These are phyloP conservation scores for Trichoderma polysporum DNA, from an alignment of 2,329 filamentous ascomycete species.

Conservation along the genomic window DNA sequence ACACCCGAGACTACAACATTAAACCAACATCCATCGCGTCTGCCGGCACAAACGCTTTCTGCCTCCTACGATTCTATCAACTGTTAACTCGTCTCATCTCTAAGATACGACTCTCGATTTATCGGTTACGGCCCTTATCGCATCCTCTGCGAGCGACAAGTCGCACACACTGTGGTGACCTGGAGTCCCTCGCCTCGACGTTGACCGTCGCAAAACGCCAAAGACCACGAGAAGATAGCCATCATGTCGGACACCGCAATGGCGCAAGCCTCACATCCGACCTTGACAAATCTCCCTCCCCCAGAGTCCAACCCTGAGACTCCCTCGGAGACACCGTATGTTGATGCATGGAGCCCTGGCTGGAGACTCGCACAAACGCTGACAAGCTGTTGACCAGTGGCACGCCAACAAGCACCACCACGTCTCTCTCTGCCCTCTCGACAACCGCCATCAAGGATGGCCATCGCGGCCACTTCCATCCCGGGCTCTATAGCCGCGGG, in stretches of 20 bases:
- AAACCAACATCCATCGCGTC: neutral
- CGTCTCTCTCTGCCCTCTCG: constrained; percentile 85
- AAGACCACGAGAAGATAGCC: neutral
- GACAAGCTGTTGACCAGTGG: constrained; percentile 56
- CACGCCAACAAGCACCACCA: constrained; percentile 89
- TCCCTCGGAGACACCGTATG: constrained; percentile 86
- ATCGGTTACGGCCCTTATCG: neutral
- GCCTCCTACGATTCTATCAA: neutral
- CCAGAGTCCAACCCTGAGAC: constrained; percentile 80
- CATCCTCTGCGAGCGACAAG: neutral
- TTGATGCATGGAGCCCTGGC: constrained; percentile 25
- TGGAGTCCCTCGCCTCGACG: neutral
- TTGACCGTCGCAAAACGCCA: neutral
- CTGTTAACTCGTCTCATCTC: neutral
- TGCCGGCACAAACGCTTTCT: neutral
- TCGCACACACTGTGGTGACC: neutral
- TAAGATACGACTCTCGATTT: neutral
- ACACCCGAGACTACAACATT: neutral
- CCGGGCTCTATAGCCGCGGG: constrained; percentile 50
- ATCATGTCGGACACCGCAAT: constrained; percentile 29
- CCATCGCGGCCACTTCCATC: constrained; percentile 75
- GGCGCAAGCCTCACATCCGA: constrained; percentile 53
- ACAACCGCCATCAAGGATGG: constrained; percentile 97
- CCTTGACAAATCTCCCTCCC: constrained; percentile 80
- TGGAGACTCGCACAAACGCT: neutral